phyloP scores from a whole-genome alignment of 352 stramenopile genomes.

The Pseudoperonospora humuli region DNA sequence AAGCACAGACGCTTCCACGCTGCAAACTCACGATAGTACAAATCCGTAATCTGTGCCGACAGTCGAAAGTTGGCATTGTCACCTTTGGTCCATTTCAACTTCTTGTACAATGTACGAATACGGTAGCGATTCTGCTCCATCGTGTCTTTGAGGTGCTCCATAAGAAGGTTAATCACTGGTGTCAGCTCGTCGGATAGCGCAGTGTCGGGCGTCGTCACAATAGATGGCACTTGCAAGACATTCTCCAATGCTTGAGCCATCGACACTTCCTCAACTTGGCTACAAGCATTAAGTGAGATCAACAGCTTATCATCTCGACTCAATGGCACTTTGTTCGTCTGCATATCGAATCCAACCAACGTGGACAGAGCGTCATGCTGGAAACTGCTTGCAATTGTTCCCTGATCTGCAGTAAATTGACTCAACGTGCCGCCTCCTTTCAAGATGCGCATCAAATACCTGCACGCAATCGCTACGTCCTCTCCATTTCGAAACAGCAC shows the following conservation, averaged over 20 bases:
- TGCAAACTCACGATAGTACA: constrained; percentile 70
- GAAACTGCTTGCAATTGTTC: constrained; percentile 45
- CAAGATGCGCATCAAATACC: constrained; percentile 32
- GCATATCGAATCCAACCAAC: constrained; percentile 35
- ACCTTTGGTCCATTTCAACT: constrained; percentile 29
- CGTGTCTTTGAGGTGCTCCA: constrained; percentile 70
- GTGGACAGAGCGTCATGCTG: constrained; percentile 49
- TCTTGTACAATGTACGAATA: constrained; percentile 44
- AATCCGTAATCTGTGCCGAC: constrained; percentile 35
- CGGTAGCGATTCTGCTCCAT: constrained; percentile 64
- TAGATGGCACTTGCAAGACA: constrained; percentile 1
- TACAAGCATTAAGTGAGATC: constrained; percentile 44
- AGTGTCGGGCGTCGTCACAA: neutral
- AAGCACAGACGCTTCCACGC: constrained; percentile 72
- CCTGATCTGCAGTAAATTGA: constrained; percentile 14
- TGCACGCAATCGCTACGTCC: constrained; percentile 23
- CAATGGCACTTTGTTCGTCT: constrained; percentile 37
- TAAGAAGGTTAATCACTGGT: constrained; percentile 61
- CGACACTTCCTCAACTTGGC: constrained; percentile 5
- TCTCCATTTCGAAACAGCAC: constrained; percentile 38
- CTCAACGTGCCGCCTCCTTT: constrained; percentile 11
- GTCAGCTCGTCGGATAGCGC: constrained; percentile 53
- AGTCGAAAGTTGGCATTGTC: constrained; percentile 20
- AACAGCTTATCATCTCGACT: constrained; percentile 31
- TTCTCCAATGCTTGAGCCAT: neutral